phyloP scores from a whole-genome alignment of 805 yeast species.

The Suhomyces pyralidae region DNA sequence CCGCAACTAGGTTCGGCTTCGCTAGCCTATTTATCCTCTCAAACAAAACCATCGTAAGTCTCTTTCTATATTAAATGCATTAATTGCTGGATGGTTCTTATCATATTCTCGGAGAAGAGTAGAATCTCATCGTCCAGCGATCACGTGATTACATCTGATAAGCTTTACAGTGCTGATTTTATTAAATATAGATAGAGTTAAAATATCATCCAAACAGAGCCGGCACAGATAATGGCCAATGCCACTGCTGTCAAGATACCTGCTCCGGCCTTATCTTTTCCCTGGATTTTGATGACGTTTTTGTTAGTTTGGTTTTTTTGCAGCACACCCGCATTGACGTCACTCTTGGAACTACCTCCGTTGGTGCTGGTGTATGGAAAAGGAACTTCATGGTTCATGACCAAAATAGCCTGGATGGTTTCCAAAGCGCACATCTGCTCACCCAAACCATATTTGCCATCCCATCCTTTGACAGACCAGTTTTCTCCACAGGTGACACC shows the following conservation, averaged over 20 bases:
- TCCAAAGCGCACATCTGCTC: slow-evolving; percentile 78
- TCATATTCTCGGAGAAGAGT: not conserved
- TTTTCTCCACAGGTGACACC: slow-evolving; percentile 78
- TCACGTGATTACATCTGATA: not conserved
- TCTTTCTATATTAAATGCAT: not conserved
- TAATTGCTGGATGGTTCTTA: not conserved
- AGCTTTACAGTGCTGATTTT: not conserved
- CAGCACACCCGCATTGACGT: slow-evolving; percentile 50
- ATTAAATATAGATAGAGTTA: slow-evolving; percentile 15
- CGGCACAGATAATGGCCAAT: slow-evolving; percentile 56
- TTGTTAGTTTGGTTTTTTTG: slow-evolving; percentile 36
- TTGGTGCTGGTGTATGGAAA: slow-evolving; percentile 33
- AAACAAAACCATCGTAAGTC: slow-evolving; percentile 36
- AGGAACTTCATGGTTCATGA: slow-evolving; percentile 34
- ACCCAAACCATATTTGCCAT: slow-evolving; percentile 68
- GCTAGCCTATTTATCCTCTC: slow-evolving; percentile 39
- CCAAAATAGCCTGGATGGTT: slow-evolving; percentile 47
- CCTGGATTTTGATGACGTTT: slow-evolving; percentile 48
- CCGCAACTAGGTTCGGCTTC: slow-evolving; percentile 34
- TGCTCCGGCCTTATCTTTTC: slow-evolving; percentile 74
- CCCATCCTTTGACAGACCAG: slow-evolving; percentile 63
- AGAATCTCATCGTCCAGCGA: not conserved
- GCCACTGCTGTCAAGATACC: slow-evolving; percentile 80
- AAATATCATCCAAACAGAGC: slow-evolving; percentile 77
- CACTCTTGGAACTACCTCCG: slow-evolving; percentile 36